A percentile compares a stretch with the other conserved stretches of the same genome.
phyloP scores from a whole-genome alignment of 1,284 basidiomycete genomes.

The Ustilago hordei region DNA sequence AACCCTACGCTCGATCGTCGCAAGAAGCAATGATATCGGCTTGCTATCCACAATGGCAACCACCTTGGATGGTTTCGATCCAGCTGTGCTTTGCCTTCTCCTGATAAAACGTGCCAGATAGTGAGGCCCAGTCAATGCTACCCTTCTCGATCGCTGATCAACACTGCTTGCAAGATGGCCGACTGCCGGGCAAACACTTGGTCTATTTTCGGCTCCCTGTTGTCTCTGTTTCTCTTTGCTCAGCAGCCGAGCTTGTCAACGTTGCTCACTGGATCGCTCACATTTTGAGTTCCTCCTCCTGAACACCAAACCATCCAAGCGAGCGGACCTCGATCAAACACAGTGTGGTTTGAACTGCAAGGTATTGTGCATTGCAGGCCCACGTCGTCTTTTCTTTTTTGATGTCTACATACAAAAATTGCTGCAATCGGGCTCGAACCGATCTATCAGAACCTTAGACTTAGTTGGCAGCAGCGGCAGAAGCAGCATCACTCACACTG shows the following conservation, averaged over 20 bases:
- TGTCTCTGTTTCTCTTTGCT: not conserved
- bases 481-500: constrained; percentile 38
- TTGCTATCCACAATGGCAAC: not conserved
- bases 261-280: not conserved
- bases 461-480: constrained; percentile 37
- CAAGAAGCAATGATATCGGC: not conserved
- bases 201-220: constrained; percentile 2
- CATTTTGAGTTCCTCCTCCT: not conserved
- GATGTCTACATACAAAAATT: not conserved
- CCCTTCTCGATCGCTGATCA: not conserved
- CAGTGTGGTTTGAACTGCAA: not conserved
- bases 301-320: not conserved
- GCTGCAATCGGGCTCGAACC: not conserved
- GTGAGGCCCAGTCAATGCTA: not conserved
- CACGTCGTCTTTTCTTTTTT: not conserved
- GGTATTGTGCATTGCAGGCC: constrained; percentile 4
- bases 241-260: not conserved
- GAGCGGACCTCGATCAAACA: not conserved
- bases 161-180: not conserved
- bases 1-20: not conserved
- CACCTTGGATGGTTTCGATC: not conserved
- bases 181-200: not conserved
- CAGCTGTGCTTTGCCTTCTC: not conserved
- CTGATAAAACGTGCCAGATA: not conserved
- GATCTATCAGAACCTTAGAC: not conserved